Conservation (phyloP, 352 stramenopile species). For the Globisporangium carolinianum region DNA sequence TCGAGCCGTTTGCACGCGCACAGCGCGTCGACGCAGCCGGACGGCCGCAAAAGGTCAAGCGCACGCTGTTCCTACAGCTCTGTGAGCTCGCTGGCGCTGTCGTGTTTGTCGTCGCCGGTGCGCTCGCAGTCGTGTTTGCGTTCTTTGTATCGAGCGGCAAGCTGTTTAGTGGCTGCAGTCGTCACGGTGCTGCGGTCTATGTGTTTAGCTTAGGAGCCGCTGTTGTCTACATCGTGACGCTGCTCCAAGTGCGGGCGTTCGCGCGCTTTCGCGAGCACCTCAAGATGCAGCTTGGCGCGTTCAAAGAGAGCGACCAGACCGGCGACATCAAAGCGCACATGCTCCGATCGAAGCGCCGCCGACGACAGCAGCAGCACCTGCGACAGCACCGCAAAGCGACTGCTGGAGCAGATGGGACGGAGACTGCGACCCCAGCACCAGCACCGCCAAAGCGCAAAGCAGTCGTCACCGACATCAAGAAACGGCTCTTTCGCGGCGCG, state of each 20-base stretch:
- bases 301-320: conserved; percentile 75
- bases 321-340: conserved; percentile 63
- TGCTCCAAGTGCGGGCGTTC: conserved; percentile 37
- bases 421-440: background rate
- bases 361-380: conserved; percentile 51
- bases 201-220: conserved; percentile 33
- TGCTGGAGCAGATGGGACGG: no score
- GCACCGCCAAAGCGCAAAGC: conserved; percentile 81
- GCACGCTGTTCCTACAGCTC: conserved; percentile 57
- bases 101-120: conserved; percentile 42
- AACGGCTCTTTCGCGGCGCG: conserved; percentile 69
- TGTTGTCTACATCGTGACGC: conserved; percentile 55
- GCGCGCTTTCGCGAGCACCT: conserved; percentile 75
- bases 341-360: conserved; percentile 36
- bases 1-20: conserved; percentile 69
- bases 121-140: conserved; percentile 54
- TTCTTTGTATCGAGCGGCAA: conserved; percentile 53
- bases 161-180: conserved; percentile 47
- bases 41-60: conserved; percentile 63
- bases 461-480: conserved; percentile 46
- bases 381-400: conserved; percentile 10
- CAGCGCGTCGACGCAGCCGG: conserved; percentile 21
- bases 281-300: conserved; percentile 79
- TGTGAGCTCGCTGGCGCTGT: conserved; percentile 57
- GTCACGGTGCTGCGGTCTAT: conserved; percentile 31